A percentile compares a stretch with the other conserved stretches of the same genome.
Evolutionary conservation across 768 basidiomycete species (phyloP).

Genomic region (Serendipita indica): DNA sequence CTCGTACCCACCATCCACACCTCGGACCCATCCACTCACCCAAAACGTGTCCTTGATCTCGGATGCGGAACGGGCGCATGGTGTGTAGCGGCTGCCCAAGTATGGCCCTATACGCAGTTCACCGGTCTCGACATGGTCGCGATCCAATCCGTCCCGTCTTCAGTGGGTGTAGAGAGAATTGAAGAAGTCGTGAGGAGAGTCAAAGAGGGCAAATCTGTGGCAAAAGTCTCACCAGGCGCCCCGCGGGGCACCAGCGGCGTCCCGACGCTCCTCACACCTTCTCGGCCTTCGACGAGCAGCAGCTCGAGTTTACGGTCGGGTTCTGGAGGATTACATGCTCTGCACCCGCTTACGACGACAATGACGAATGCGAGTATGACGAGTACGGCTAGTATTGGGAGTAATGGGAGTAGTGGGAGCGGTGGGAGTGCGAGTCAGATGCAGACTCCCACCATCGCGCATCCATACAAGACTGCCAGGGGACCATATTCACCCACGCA

Average conservation of each 20-base stretch:
- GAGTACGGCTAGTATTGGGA: too few species aligned
- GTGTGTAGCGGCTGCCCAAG: background rate
- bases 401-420: too few species aligned
- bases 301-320: background rate
- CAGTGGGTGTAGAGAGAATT: background rate
- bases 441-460: too few species aligned
- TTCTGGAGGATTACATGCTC: background rate
- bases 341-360: background rate
- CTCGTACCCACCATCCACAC: background rate
- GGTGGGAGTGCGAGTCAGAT: too few species aligned
- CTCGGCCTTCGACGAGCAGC: background rate
- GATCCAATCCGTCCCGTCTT: background rate
- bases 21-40: slow-evolving; percentile 1
- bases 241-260: background rate
- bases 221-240: background rate
- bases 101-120: slow-evolving; percentile 1
- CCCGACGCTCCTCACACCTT: background rate
- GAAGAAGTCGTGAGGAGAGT: background rate
- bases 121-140: slow-evolving; percentile 1
- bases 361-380: too few species aligned
- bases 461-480: too few species aligned
- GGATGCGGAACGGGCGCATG: slow-evolving; percentile 1
- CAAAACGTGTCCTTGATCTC: background rate
- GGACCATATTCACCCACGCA: too few species aligned
- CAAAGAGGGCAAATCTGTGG: background rate